Evolutionary conservation across 441 rosid species (phyloP), one percentile per base, ranked within the genome.

Genomic region (Arabidopsis hybrid): DNA sequence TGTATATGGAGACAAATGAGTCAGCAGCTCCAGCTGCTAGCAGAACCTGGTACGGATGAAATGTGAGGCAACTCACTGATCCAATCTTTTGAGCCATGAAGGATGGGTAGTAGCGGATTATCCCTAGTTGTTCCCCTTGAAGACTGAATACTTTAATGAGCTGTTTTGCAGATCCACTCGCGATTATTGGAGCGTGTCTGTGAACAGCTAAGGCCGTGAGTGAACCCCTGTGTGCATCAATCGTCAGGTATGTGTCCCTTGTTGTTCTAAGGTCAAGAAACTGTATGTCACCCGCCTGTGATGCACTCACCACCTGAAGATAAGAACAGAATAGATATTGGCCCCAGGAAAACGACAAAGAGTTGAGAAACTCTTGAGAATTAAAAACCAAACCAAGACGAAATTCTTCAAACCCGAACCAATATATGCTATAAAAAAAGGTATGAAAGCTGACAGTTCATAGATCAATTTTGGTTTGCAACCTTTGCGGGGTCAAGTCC

Each of bases 1-100:
- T 83, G 67, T 90, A 93, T 34, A 93, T 82, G 1, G 98, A 89
- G 61, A 93, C 92, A 9, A 86, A 84, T 18, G 96, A 84, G 82
- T 95, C 98, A 4, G 95, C 89, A 79, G 91, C 88, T 58, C 99
- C 99, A 36, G 99, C 97, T 67, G 97, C 95, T 21, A 95, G 95
- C 43, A 90, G 81, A 45, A 93, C 88, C 75, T 91, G 88, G 79
- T 91, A 95, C 12, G 99, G 99, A 81, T 93, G 99, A 88, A 93
- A 93, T 9, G 93, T 47, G 64, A 95, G 99, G 80, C 98, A 88
- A 83, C 91, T 87, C 35, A 95, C 98, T 1, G 99, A 88, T 78
- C 97, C 99, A 34, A 95, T 95, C 84, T 89, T 95, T 90, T 89
- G 99, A 75, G 97, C 97, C 98, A 95, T 89, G 75, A 95, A 81